These are phyloP conservation scores for Aurinia saxatilis DNA, from an alignment of 345 rosid genomes.

Conservation along the genomic window DNA sequence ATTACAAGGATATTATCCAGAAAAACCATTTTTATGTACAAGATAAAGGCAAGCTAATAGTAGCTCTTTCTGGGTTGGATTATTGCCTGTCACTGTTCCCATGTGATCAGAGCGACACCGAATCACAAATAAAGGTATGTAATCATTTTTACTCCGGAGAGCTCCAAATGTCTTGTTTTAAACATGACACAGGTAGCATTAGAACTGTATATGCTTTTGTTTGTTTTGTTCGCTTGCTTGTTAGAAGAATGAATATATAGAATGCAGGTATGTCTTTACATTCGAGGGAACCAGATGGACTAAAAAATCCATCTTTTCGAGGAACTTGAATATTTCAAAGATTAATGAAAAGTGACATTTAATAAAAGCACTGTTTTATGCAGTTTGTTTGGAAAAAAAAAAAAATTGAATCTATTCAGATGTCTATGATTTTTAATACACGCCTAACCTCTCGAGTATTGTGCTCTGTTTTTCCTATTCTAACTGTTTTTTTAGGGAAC, in stretches of 20 bases:
- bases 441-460: not conserved
- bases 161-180: conserved; percentile 3
- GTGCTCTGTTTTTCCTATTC: not conserved
- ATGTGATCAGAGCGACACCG: conserved; percentile 30
- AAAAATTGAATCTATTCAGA: not conserved
- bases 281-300: not conserved
- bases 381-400: not conserved
- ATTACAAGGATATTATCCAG: conserved; percentile 60
- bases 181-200: conserved; percentile 4
- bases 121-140: conserved; percentile 38
- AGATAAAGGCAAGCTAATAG: conserved; percentile 65
- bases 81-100: conserved; percentile 70
- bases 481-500: conserved; percentile 28
- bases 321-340: not conserved
- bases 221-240: not conserved
- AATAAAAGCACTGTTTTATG: not conserved
- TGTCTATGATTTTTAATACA: not conserved
- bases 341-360: not conserved
- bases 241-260: not conserved
- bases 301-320: not conserved
- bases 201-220: not conserved
- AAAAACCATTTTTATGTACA: conserved; percentile 57
- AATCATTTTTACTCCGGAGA: not conserved
- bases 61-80: conserved; percentile 60
- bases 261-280: not conserved